A percentile compares a stretch with the other conserved stretches of the same genome.
These are phyloP conservation scores for Pelargonium cotyledonis DNA, from an alignment of 441 rosid species.

Conservation along the genomic window DNA sequence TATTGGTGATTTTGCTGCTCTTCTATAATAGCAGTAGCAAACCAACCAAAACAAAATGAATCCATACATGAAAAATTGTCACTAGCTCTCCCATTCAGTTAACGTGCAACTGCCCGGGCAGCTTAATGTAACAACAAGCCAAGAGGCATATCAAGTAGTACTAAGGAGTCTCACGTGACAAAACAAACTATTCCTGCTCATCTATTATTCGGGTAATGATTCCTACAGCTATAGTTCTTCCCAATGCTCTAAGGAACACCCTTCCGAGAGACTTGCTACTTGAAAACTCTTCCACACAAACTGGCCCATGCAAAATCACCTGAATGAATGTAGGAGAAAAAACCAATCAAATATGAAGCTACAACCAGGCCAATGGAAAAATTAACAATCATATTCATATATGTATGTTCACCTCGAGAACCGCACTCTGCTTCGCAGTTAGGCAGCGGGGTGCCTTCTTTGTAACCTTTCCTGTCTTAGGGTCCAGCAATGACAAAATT, in stretches of 20 bases:
- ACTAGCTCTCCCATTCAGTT: too few relatives aligned
- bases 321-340: conserved; percentile 24
- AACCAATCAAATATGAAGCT: not conserved
- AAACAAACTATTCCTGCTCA: conserved; percentile 24
- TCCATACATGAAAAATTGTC: too few relatives aligned
- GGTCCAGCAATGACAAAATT: conserved; percentile 63
- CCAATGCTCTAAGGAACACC: conserved; percentile 66
- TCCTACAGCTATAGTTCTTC: conserved; percentile 85
- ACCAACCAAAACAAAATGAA: too few relatives aligned
- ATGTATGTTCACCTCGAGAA: conserved; percentile 53
- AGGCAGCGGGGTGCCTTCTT: conserved; percentile 82
- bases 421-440: conserved; percentile 69
- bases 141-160: too few relatives aligned
- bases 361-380: too few relatives aligned
- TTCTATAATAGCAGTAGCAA: too few relatives aligned
- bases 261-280: conserved; percentile 82
- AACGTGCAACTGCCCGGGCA: too few relatives aligned
- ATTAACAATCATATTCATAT: not conserved
- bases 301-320: conserved; percentile 56
- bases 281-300: conserved; percentile 69
- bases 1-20: too few relatives aligned
- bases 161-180: too few relatives aligned
- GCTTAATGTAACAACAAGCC: too few relatives aligned
- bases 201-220: conserved; percentile 58
- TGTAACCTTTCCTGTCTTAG: conserved; percentile 76